Evolutionary conservation across 2,329 filamentous ascomycete species (phyloP), one percentile per base, ranked within the genome.

Genomic region (Aspergillus hortae): DNA sequence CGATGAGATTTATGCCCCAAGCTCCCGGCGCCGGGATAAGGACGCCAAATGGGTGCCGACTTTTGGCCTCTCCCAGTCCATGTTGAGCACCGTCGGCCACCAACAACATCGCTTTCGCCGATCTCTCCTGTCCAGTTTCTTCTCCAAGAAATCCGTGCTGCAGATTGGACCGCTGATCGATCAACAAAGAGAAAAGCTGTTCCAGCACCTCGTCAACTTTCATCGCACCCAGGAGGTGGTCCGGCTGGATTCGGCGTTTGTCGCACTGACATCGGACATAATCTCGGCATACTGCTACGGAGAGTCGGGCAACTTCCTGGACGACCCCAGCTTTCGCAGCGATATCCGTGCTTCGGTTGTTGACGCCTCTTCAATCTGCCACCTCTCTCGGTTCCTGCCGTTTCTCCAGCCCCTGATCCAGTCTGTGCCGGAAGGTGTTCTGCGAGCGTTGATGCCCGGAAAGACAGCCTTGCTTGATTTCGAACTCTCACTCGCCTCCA

Each of bases 21-120:
- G 53, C 32, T 48, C 46, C 19, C 54, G 52, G 15, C 52, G 46
- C 10, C 59, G 59, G 1, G 62, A 69, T 35, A 69, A 67, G 46
- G 58, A 59, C 25, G 43, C 45, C 11, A 43, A 54, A 15, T 58
- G 48, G 4, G 55, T 57, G 4, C 25, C 51, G 6, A 49, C 52
- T 10, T 55, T 57, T 7, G 54, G 53, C 4, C 33, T 54, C 1
- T 57, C 56, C 0, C 21, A 27, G 1, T 62, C 63, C 1, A 52
- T 58, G 6, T 50, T 72, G 9, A 54, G 65, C 4, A 77, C 74
- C 0, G 61, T 71, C n/a, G 56, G 64, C 6, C 70, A 75, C 51
- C 65, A 74, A 21, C 59, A 68, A 5, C 77, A 79, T 54, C 71
- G 73, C 2, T 60, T 67, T 15, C 70, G 76, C 3, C 70, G 76